These are phyloP conservation scores for Penicillium rolfsii DNA, from an alignment of 2,329 filamentous ascomycete genomes.

Conservation along the genomic window DNA sequence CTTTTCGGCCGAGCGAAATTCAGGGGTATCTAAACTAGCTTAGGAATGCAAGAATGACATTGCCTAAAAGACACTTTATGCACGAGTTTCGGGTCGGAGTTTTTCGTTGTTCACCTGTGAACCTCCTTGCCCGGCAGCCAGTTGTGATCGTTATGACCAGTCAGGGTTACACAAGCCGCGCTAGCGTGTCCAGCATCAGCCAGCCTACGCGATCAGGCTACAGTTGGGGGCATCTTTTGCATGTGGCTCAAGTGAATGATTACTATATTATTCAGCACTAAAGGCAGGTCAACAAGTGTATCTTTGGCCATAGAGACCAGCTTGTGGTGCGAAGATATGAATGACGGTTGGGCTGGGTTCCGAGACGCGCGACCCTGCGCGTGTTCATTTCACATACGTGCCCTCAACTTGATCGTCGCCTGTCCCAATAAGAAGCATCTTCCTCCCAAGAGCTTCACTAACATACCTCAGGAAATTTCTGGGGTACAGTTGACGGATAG, in stretches of 20 bases:
- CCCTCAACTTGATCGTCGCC: not conserved
- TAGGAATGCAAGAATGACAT: not conserved
- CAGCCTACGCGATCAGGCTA: not conserved
- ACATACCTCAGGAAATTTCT: slow-evolving; percentile 53
- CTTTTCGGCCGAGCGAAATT: no score
- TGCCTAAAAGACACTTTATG: not conserved
- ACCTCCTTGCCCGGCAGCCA: not conserved
- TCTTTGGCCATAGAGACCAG: not conserved
- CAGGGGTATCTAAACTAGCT: not conserved
- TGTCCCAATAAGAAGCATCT: not conserved
- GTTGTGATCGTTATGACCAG: not conserved
- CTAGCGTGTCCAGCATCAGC: not conserved
- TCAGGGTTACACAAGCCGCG: not conserved
- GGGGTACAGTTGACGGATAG: slow-evolving; percentile 35
- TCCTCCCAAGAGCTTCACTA: not conserved
- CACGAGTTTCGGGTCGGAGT: not conserved
- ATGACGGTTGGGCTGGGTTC: not conserved
- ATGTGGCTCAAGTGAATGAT: not conserved
- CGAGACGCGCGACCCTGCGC: not conserved
- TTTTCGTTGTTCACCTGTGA: not conserved
- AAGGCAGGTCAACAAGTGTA: not conserved
- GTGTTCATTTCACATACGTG: no score
- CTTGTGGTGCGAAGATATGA: not conserved
- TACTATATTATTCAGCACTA: not conserved
- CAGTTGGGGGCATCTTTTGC: not conserved